Conservation (phyloP, 1,139 yeast species). For the Eremothecium sinecaudum region DNA sequence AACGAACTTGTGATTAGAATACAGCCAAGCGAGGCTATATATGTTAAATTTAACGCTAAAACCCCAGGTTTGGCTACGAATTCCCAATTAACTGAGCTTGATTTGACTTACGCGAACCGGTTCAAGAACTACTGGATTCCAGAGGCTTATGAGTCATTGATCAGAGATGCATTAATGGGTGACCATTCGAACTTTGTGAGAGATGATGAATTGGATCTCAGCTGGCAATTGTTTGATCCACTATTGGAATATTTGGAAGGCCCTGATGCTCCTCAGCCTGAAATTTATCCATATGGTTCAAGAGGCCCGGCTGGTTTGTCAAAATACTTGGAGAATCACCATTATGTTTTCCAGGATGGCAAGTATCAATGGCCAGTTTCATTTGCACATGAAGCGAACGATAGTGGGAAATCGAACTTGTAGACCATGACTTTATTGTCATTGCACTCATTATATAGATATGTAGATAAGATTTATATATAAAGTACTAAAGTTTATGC, state of each 20-base stretch:
- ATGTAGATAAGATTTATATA: too few relatives aligned
- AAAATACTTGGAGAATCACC: constrained; percentile 55
- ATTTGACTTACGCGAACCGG: constrained; percentile 73
- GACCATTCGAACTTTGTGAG: constrained; percentile 97
- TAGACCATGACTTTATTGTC: too few relatives aligned
- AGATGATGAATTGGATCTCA: constrained; percentile 90
- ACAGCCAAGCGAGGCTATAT: constrained; percentile 92
- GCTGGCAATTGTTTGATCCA: constrained; percentile 93
- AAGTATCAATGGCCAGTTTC: constrained; percentile 82
- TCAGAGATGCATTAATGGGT: constrained; percentile 81
- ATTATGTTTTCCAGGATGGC: constrained; percentile 54
- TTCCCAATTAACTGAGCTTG: constrained; percentile 80
- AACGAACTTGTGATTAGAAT: constrained; percentile 89
- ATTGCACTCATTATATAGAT: too few relatives aligned
- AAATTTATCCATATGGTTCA: constrained; percentile 75
- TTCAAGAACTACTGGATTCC: constrained; percentile 90
- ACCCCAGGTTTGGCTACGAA: constrained; percentile 82
- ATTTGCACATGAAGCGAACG: too few relatives aligned
- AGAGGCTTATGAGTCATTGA: constrained; percentile 93
- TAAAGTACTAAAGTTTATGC: too few relatives aligned
- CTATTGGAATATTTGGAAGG: constrained; percentile 71
- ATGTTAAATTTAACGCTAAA: constrained; percentile 84
- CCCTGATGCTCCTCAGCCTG: constrained; percentile 53
- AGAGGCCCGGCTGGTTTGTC: constrained; percentile 72
- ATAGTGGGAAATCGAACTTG: too few relatives aligned